Base-by-base conservation (phyloP, 345 rosid genomes). In the Pelargonium nanum region DNA sequence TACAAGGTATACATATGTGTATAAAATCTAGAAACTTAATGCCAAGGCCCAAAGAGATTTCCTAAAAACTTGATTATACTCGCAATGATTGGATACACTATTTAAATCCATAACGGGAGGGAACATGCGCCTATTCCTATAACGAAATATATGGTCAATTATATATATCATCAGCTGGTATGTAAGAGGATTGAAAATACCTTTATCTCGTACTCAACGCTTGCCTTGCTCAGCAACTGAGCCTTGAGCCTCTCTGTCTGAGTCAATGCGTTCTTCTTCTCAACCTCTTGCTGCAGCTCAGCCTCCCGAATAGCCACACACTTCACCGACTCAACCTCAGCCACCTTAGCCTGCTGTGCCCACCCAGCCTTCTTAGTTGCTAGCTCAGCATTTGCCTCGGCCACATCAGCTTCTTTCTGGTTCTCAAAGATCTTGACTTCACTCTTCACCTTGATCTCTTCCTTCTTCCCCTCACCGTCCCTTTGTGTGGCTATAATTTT, bases 181-280 rank as follows among this genome's bases (percentile, higher is more conserved):
- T 22, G 10, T n/a, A 0, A 4, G 4, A 26, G n/a, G 15, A 16
- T 54, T 19, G n/a, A 19, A 13, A 24, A 44, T 40, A 83, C 88
- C 89, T 78, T 80, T 30, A 91, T 83, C 65, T 85, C 93, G 62
- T 87, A 90, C 65, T 87, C 95, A 44, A 87, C 95, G 23, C 80
- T 90, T 1, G 95, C 89, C 68, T 79, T 78, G 55, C 85, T 85
- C 55, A 87, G 79, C 24, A 80, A 75, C 75, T 87, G 93, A 3
- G 95, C 97, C 74, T 80, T 90, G 17, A 90, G 90, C 68, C 82
- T 87, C 85, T 90, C 90, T 0, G 82, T 87, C 6, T 59, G 65
- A 4, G 87, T 81, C 69, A 74, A 56, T 0, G 91, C 89, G 6
- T 85, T 90, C 97, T 85, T 87, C 56, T 65, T 74, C 76, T 87